These are phyloP conservation scores for Fusarium pininemorale DNA, from an alignment of 2,329 filamentous ascomycete genomes.

Conservation along the genomic window DNA sequence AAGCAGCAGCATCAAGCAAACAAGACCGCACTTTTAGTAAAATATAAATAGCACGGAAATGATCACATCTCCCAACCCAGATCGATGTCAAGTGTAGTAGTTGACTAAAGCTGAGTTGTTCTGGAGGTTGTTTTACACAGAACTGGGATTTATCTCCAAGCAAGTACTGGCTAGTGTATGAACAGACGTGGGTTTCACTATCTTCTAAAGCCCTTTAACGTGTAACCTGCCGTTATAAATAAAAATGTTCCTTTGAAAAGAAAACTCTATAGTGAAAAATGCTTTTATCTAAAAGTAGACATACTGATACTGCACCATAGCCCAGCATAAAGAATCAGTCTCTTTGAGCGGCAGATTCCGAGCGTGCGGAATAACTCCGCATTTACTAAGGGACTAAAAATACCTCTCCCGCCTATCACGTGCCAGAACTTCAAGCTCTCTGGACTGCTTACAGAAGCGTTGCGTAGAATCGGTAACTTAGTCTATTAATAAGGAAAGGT, in stretches of 20 bases:
- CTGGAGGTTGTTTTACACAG: too few relatives aligned
- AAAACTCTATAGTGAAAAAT: fast-evolving
- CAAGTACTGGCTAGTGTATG: too few relatives aligned
- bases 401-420: too few relatives aligned
- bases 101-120: background rate
- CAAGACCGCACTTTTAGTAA: background rate
- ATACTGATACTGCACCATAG: too few relatives aligned
- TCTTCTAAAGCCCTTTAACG: background rate
- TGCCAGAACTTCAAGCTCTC: background rate
- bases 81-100: too few relatives aligned
- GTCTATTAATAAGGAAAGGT: fast-evolving
- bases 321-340: too few relatives aligned
- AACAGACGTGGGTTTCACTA: background rate
- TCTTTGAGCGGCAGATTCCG: background rate
- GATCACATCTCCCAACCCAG: background rate
- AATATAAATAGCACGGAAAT: too few relatives aligned
- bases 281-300: background rate
- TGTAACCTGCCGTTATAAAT: fast-evolving
- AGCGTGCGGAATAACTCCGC: background rate
- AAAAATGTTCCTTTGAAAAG: too few relatives aligned
- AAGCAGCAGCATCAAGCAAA: background rate
- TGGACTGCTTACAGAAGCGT: fast-evolving
- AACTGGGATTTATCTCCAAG: background rate
- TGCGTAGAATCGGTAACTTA: fast-evolving
- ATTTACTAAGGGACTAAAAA: too few relatives aligned